Evolutionary conservation across 1,284 basidiomycete genomes (phyloP).

Genomic region (Xerocomus amazonicus): DNA sequence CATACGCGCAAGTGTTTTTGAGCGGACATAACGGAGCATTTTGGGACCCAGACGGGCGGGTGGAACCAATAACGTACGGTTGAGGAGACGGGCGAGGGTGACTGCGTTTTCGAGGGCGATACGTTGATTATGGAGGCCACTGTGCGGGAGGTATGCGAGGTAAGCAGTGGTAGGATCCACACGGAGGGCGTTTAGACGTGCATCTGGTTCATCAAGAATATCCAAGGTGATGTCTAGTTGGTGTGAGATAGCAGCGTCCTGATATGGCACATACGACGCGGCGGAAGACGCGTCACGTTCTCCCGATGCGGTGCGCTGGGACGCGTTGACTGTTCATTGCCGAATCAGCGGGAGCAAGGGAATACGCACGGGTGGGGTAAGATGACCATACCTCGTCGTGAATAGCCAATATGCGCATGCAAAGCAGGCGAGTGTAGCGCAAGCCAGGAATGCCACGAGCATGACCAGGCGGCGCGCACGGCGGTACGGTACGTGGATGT

Average conservation of each 20-base stretch:
- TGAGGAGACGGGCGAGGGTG: constrained; percentile 60
- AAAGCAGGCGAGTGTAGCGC: constrained; percentile 52
- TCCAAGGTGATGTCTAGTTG: constrained; percentile 21
- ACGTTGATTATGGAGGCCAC: constrained; percentile 81
- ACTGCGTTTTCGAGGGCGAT: constrained; percentile 81
- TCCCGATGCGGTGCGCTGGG: constrained; percentile 11
- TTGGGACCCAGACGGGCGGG: constrained; percentile 62
- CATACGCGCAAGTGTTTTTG: constrained; percentile 49
- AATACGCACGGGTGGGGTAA: constrained; percentile 21
- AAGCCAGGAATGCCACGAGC: constrained; percentile 45
- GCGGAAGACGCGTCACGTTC: constrained; percentile 1
- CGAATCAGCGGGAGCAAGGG: constrained; percentile 15
- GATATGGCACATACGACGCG: background rate
- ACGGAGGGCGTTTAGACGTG: constrained; percentile 10
- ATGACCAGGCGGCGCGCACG: constrained; percentile 32
- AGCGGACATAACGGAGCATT: constrained; percentile 61
- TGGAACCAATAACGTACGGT: constrained; percentile 73
- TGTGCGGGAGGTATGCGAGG: constrained; percentile 70
- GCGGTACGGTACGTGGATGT: constrained; percentile 21
- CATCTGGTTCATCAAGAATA: constrained; percentile 15
- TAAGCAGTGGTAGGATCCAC: constrained; percentile 38
- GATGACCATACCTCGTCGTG: constrained; percentile 52
- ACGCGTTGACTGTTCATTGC: constrained; percentile 18
- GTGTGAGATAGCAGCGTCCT: background rate
- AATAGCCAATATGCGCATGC: constrained; percentile 61